phyloP scores from a whole-genome alignment of 208 protist species.

The Strigomonas culicis region DNA sequence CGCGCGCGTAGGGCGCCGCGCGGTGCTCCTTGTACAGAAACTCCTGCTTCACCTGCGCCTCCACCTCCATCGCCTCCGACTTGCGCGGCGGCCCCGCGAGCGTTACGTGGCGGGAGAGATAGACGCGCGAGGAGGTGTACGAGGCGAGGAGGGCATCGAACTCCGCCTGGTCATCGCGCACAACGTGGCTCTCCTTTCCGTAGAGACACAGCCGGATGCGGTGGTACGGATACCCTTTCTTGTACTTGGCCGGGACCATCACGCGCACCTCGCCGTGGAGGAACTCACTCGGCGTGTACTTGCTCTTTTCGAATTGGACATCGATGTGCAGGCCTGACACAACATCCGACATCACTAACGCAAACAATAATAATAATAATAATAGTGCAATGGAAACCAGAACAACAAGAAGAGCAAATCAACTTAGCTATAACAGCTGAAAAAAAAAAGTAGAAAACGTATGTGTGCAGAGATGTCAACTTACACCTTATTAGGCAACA shows the following conservation, averaged over 20 bases:
- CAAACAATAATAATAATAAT: not conserved
- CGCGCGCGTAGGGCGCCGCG: slow-evolving; percentile 41
- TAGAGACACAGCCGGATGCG: slow-evolving; percentile 36
- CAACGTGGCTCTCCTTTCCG: slow-evolving; percentile 36
- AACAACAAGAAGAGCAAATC: slow-evolving; percentile 9
- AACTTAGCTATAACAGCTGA: too few relatives aligned
- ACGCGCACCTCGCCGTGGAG: slow-evolving; percentile 36
- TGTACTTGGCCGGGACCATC: slow-evolving; percentile 18
- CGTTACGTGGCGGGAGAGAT: slow-evolving; percentile 54
- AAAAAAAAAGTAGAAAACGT: too few relatives aligned
- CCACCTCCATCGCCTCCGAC: slow-evolving; percentile 36
- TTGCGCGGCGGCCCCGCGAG: slow-evolving; percentile 33
- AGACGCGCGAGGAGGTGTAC: slow-evolving; percentile 50
- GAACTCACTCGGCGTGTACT: slow-evolving; percentile 15
- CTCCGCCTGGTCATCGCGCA: slow-evolving; percentile 59
- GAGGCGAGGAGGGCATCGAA: slow-evolving; percentile 48
- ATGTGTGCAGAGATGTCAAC: too few relatives aligned
- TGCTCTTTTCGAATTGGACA: not conserved
- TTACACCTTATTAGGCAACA: too few relatives aligned
- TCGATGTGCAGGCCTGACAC: not conserved
- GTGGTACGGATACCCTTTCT: slow-evolving; percentile 27
- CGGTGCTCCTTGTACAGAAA: slow-evolving; percentile 42
- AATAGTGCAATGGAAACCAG: not conserved
- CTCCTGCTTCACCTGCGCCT: slow-evolving; percentile 41
- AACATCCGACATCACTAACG: not conserved